Evolutionary conservation across 1,139 yeast species (phyloP), one percentile per base, ranked within the genome.

Genomic region (Hyphopichia fennica): DNA sequence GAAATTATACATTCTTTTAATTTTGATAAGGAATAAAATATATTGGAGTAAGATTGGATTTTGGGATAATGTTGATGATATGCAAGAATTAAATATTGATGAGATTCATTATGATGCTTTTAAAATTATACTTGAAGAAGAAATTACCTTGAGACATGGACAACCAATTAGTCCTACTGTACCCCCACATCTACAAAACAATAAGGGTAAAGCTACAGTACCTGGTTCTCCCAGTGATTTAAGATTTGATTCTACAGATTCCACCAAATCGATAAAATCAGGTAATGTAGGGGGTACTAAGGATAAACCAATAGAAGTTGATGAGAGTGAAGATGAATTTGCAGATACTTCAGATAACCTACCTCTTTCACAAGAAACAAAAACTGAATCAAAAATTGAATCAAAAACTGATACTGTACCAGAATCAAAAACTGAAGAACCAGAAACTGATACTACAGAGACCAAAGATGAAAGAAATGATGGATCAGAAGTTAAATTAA

Each of bases 1-100:
- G 37, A 63, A 63, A 43, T 45, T 63, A 7, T 63, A 63, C 44
- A 46, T 60, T 19, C 51, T 60, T 45, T 47, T 63, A 34, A 53
- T 63, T n/a, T 57, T 59, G 39, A 65, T 71, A 11, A 57, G 79
- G 29, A 57, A 61, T 42, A 70, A 69, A 55, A 72, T 90, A 51
- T 88, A 86, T 63, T 91, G 95, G 93, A 75, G 95, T n/a, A 82
- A 89, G 50, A 63, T 84, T 25, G 98, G 98, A 1, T 69, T 72
- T 39, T 79, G 84, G 83, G 82, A 75, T 46, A 67, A 67, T 38
- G 59, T 55, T 13, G 68, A 64, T 25, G 67, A 62, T 40, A 53
- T 65, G 7, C 60, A 53, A 36, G 67, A 63, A 38, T 41, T 60
- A n/a, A 62, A 63, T 44, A 44, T 65, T 22, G 67, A 63, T 42